Evolutionary conservation across 2,329 filamentous ascomycete species (phyloP), one percentile per base, ranked within the genome.

Genomic region (Fusarium liriodendri): DNA sequence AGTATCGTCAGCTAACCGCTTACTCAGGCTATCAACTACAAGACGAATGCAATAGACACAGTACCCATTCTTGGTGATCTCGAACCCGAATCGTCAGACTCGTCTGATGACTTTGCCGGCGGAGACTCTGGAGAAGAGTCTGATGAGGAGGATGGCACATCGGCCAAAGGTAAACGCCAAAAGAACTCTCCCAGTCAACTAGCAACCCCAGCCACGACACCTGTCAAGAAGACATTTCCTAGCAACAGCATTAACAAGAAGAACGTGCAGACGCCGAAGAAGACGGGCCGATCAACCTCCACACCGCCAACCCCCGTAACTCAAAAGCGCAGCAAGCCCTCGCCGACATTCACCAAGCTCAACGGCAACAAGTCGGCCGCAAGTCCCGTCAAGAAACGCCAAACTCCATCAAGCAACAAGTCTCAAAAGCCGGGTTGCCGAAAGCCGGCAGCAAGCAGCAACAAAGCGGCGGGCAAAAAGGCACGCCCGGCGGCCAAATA

Each of bases 121-220:
- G 78, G 74, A 27, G 78, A 82, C 27, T 79, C 80, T 55, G 82
- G 80, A 37, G 81, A 82, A 22, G 76, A 78, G 60, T 74, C 73
- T 22, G 73, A 76, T 65, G 71, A 70, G 65, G 73, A 75, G 35
- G 62, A 71, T 32, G 77, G 70, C 25, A 64, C 62, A 54, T 57
- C 72, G 58, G 64, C 69, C 70, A 79, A 82, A 83, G 82, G 82
- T 84, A 83, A 83, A 81, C 72, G 71, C 65, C 76, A 78, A 66
- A 81, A 79, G 64, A 68, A 38, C 67, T 76, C 72, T 72, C 64
- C 64, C 68, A 40, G 52, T 63, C 78, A 78, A 58, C 64, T 69
- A 32, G 75, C 74, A 45, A 76, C 70, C 61, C 75, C 75, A 62
- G 67, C 75, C 69, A 62, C 69, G 58, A 80, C 78, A 54, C 77